These are phyloP conservation scores for Paramecium bursaria DNA, from an alignment of 73 alveolate species.

Conservation along the genomic window DNA sequence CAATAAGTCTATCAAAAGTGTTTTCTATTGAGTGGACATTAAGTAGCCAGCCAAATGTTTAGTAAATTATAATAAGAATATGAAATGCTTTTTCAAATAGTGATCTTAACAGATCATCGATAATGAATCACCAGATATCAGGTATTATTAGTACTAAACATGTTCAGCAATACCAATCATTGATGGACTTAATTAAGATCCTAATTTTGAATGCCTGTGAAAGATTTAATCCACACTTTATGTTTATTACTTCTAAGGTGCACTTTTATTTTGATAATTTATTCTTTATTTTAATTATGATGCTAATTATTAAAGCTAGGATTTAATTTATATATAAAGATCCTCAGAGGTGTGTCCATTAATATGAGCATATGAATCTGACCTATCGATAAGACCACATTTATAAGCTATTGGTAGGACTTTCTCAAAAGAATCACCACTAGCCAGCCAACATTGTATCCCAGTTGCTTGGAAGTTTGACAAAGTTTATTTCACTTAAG, in stretches of 20 bases:
- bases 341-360: slow-evolving; percentile 20
- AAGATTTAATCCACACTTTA: too few species aligned
- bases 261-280: too few species aligned
- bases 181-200: too few species aligned
- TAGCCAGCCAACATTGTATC: slow-evolving; percentile 40
- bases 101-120: background rate
- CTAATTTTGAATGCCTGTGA: too few species aligned
- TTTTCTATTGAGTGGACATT: slow-evolving; percentile 36
- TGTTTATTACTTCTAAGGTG: too few species aligned
- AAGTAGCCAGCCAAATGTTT: slow-evolving; percentile 17
- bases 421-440: slow-evolving; percentile 48
- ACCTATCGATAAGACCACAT: background rate
- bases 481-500: background rate
- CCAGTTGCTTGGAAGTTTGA: slow-evolving; percentile 6
- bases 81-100: slow-evolving; percentile 36
- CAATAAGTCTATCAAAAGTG: background rate
- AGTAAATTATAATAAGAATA: slow-evolving; percentile 23
- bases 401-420: slow-evolving; percentile 49
- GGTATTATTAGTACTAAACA: too few species aligned
- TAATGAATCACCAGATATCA: slow-evolving; percentile 40
- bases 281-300: slow-evolving; percentile 38
- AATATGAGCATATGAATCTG: background rate
- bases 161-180: too few species aligned
- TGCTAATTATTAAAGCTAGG: slow-evolving; percentile 1
- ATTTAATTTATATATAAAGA: background rate